A percentile compares a stretch with the other conserved stretches of the same genome.
Evolutionary conservation across 1,139 yeast species (phyloP).

Genomic region (Debaryomyces robertsiae): DNA sequence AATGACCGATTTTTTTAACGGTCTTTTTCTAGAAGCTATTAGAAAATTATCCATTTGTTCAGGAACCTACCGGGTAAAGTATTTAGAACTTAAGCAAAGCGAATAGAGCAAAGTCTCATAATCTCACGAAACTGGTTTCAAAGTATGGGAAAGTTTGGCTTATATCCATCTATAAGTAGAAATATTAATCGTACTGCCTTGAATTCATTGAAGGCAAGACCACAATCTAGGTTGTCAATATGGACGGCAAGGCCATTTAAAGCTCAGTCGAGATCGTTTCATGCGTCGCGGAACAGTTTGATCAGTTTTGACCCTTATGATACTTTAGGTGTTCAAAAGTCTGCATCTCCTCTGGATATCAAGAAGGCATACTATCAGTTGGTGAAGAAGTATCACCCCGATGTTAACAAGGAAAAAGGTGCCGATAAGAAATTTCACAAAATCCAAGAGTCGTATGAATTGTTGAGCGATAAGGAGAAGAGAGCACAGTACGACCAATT

Average conservation of each 20-base stretch:
- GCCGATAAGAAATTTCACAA: constrained; percentile 91
- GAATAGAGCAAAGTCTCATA: constrained; percentile 4
- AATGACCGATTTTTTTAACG: constrained; percentile 2
- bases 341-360: constrained; percentile 79
- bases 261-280: constrained; percentile 26
- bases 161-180: constrained; percentile 9
- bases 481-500: constrained; percentile 88
- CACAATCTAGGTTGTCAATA: neutral
- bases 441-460: constrained; percentile 92
- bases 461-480: constrained; percentile 83
- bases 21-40: constrained; percentile 8
- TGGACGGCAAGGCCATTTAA: neutral
- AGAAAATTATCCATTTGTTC: neutral
- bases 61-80: neutral
- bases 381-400: constrained; percentile 96
- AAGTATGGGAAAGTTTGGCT: constrained; percentile 9
- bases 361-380: constrained; percentile 92
- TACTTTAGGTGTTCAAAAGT: constrained; percentile 72
- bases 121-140: constrained; percentile 15
- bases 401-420: constrained; percentile 85
- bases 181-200: constrained; percentile 11
- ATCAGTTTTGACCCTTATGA: constrained; percentile 76
- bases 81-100: neutral
- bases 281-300: constrained; percentile 21
- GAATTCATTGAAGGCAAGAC: constrained; percentile 7